Evolutionary conservation across 2,329 filamentous ascomycete genomes (phyloP), one percentile per base, ranked within the genome.

Genomic region (Hawksworthiomyces lignivorus): DNA sequence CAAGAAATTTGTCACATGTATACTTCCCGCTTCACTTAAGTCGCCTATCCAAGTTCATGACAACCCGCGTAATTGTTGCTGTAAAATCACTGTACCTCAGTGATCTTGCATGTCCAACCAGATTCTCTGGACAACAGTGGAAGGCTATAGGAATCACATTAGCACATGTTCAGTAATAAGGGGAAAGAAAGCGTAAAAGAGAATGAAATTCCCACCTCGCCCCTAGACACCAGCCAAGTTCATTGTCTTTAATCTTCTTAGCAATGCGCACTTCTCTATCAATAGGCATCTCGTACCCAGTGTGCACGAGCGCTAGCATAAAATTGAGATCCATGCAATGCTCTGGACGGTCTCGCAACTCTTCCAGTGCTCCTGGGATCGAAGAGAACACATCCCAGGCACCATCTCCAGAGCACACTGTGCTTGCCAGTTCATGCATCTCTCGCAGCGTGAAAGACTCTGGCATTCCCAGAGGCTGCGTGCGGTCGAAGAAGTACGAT

Each of bases 241-340:
- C 94, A 62, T 96, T 96, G 43, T 81, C 82, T 69, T 94, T 90
- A 59, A 98, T 94, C 75, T 96, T 95, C 84, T 98, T 98, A 46
- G 90, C 92, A 59, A 96, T 94, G 73, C 86, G 90, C 51, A 98
- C 88, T 64, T 98, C 92, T 29, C 94, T 77, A 52, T 95, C 87
- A 54, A 97, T 82, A 4, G 90, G 90, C 87, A 98, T 96, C 53
- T 97, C 92, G 57, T 98, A 98, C 4, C 92, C 92, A 6, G 87
- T 94, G 64, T 97, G 89, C 41, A 97, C 69, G 44, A 98, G 71
- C 20, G 86, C 86, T 54, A 94, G 68, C 87, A 96, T 96, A 59
- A 97, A 98, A 69, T 87, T 98, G 54, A 98, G 69, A 63, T 98
- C 92, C 55, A 98, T 68, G 65, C 92, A 98, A 63, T 84, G 86